phyloP scores from a whole-genome alignment of 106 monocot species.

The Agapanthus africanus region DNA sequence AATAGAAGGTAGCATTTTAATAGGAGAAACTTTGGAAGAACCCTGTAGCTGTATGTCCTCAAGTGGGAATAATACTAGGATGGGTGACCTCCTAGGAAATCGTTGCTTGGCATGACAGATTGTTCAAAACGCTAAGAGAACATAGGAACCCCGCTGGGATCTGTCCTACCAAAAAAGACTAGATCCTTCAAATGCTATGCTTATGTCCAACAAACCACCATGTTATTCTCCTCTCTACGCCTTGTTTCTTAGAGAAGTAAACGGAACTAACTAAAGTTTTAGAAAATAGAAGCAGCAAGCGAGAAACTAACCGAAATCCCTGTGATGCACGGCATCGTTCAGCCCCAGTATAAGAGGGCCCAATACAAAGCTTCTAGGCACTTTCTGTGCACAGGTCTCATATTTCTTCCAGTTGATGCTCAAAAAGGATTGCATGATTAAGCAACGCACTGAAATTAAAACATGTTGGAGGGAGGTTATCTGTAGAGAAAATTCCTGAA shows the following conservation, averaged over 20 bases:
- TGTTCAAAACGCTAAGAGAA: not conserved
- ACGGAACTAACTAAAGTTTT: not conserved
- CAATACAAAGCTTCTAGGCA: slow-evolving; percentile 65
- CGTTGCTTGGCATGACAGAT: too few species aligned
- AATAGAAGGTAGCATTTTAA: too few species aligned
- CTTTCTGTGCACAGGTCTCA: slow-evolving; percentile 28
- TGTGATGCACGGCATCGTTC: slow-evolving; percentile 86
- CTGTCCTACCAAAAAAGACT: not conserved
- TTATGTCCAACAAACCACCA: not conserved
- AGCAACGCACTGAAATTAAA: slow-evolving; percentile 58
- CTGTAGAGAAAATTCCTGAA: not conserved
- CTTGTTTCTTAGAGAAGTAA: not conserved
- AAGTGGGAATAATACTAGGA: too few species aligned
- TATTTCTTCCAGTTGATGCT: slow-evolving; percentile 48
- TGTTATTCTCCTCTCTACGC: not conserved
- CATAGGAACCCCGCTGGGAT: not conserved
- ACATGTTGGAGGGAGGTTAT: slow-evolving; percentile 2
- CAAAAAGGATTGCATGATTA: slow-evolving; percentile 90
- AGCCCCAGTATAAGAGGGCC: slow-evolving; percentile 60
- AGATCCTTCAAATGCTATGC: not conserved
- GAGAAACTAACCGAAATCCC: slow-evolving; percentile 66
- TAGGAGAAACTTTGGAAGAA: too few species aligned
- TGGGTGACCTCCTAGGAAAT: too few species aligned
- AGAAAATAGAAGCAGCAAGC: slow-evolving; percentile 2
- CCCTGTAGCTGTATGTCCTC: too few species aligned